Percentiles rank a stretch among this genome's conserved stretches.
Conservation (phyloP, 148 eudicot genomes). For the Talinum fruticosum region DNA sequence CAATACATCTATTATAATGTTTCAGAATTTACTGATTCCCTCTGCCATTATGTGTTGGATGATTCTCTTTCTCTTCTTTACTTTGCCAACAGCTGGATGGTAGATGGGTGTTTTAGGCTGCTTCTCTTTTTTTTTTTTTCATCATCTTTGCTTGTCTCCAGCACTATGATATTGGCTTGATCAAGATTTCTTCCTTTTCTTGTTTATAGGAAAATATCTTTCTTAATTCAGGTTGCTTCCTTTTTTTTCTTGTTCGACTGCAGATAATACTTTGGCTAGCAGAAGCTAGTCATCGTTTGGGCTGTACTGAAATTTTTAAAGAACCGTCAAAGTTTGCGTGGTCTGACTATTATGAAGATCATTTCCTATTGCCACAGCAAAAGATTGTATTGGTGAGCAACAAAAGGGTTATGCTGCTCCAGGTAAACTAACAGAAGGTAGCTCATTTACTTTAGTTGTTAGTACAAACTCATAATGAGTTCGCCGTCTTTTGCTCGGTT, state of each 20-base stretch:
- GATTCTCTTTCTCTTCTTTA: no score
- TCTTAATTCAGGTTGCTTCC: background rate
- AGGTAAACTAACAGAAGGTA: conserved; percentile 44
- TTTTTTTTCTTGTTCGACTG: conserved; percentile 20
- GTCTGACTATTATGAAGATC: conserved; percentile 91
- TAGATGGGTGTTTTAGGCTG: no score
- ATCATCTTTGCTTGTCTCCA: background rate
- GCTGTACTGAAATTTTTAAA: conserved; percentile 88
- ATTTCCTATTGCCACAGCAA: conserved; percentile 75
- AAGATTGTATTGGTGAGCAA: conserved; percentile 75
- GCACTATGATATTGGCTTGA: background rate
- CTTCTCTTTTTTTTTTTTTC: no score
- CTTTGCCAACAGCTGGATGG: no score
- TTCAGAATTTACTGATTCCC: no score
- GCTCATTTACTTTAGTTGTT: background rate
- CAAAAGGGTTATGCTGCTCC: conserved; percentile 79
- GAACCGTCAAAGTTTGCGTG: conserved; percentile 97
- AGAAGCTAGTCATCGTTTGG: conserved; percentile 89
- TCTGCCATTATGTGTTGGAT: no score
- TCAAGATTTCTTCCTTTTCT: background rate
- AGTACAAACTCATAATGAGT: background rate
- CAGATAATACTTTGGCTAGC: conserved; percentile 95
- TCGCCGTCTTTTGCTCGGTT: conserved; percentile 21
- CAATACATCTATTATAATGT: no score
- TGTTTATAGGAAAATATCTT: background rate